Base-by-base conservation (phyloP, 2,329 filamentous ascomycete species). In the Keithomyces neogunnii region DNA sequence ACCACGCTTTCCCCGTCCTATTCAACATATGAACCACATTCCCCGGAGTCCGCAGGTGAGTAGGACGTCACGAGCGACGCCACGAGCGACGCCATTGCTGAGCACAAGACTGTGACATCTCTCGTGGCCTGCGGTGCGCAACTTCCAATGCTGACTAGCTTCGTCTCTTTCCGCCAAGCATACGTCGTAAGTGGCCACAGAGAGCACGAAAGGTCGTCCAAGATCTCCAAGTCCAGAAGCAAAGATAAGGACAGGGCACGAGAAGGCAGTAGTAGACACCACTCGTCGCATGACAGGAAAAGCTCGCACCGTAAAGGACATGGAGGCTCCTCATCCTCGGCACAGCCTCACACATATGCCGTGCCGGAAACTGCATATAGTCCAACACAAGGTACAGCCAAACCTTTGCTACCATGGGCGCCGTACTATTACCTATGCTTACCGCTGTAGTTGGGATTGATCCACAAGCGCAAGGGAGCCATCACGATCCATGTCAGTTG, bases 221-320 rank as follows among this genome's bases (percentile, higher is more conserved):
- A 13, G 29, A 29, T 28, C 10, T 51, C 45, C 5, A 48, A 48
- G 19, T 48, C 39, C 30, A 53, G 47, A 29, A 35, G n/a, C 44
- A 44, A 44, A 13, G 48, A 50, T 7, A 42, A 29, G 42, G 44
- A 50, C 3, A 43, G 33, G 19, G 48, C 48, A 31, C 42, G 38
- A 19, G 47, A 32, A 9, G 29, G 38, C 38, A 10, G 35, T 7
- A 44, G 44, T 39, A n/a, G 44, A 19, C 29, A 30, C 29, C 36
- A 43, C 26, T 13, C 29, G 6, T 10, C 40, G 7, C 40, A 44
- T 29, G 28, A 44, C 19, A 44, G 13, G 40, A 30, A 6, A 11
- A 29, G 26, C n/a, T 44, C 40, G 5, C 26, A 44, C 30, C 40
- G 40, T 13, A 44, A 44, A 30, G 40, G 40, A 30, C 4, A 44